phyloP scores from a whole-genome alignment of 306 rosid genomes.

The Cucumis hystrix region DNA sequence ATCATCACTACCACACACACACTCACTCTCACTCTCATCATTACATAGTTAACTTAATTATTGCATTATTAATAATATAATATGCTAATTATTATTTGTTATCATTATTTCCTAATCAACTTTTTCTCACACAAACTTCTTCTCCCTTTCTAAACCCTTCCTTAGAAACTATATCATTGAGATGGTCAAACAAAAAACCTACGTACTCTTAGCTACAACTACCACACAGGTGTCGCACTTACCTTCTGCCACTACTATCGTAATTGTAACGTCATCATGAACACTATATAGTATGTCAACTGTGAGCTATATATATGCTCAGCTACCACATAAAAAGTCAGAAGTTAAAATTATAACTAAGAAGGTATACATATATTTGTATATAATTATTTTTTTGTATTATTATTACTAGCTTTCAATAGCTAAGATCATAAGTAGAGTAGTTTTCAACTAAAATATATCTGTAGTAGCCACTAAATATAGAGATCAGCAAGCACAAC shows the following conservation, averaged over 20 bases:
- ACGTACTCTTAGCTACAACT: background rate
- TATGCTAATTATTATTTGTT: background rate
- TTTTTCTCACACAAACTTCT: background rate
- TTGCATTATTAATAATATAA: background rate
- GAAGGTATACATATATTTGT: too few species aligned
- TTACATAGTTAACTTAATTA: background rate
- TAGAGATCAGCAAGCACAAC: too few species aligned
- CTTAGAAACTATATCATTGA: background rate
- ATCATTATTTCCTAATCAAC: background rate
- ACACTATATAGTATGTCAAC: too few species aligned
- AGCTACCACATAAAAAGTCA: too few species aligned
- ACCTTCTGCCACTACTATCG: background rate
- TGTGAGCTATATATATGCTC: too few species aligned
- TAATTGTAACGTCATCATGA: background rate
- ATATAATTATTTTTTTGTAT: too few species aligned
- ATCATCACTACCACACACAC: background rate
- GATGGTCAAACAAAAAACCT: background rate
- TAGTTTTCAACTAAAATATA: too few species aligned
- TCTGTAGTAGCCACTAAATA: too few species aligned
- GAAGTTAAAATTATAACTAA: too few species aligned
- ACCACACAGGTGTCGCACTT: background rate
- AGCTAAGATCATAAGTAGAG: too few species aligned
- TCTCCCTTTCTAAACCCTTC: background rate
- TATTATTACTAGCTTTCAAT: too few species aligned
- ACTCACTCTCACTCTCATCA: background rate